Base-by-base conservation (phyloP, 2,329 filamentous ascomycete species). In the Gaeumannomyces tritici region DNA sequence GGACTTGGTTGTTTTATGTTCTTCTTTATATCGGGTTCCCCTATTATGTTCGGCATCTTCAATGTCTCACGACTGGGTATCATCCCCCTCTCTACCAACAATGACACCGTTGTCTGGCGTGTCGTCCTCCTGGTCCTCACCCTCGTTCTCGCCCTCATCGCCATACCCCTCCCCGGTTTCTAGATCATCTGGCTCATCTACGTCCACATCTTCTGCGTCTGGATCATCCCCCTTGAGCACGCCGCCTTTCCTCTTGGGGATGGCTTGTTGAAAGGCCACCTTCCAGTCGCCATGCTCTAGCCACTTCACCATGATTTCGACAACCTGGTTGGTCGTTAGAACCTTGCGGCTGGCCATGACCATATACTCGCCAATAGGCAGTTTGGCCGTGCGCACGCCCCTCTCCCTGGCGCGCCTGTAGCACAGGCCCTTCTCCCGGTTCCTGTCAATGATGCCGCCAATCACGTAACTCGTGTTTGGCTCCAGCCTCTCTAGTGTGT, bases 241-340 rank as follows among this genome's bases (percentile, higher is more conserved):
- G 0, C 89, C 91, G 0, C 91, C 91, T 74, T 99, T 99, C 65
- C 95, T 81, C 75, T 91, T 92, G 0, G 95, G 95, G 67, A 99
- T 93, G 4, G 96, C 91, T 60, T 85, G 82, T 75, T 93, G 77
- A 72, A 99, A 99, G 0, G 95, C 93, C 70, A 89, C 80, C 1
- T 89, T 93, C 95, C 95, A 99, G 73, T 98, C 89, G 2, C 90
- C 90, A 59, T 85, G 85, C 74, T 97, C 91, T 62, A 99, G 75
- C 92, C 93, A 99, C 67, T 86, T 87, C 57, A 96, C 77, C 91
- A 99, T 96, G 65, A 99, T 98, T 75, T 98, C 93, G 58, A 95
- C 85, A 1, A 99, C 95, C 71, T 99, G 95, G 71, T 98, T 99
- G 9, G 93, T 97, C 4, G 93, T 88, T 63, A 99, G 78, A 5